Evolutionary conservation across 208 protist genomes (phyloP), one percentile per base, ranked within the genome.

Genomic region (Leishmania major): DNA sequence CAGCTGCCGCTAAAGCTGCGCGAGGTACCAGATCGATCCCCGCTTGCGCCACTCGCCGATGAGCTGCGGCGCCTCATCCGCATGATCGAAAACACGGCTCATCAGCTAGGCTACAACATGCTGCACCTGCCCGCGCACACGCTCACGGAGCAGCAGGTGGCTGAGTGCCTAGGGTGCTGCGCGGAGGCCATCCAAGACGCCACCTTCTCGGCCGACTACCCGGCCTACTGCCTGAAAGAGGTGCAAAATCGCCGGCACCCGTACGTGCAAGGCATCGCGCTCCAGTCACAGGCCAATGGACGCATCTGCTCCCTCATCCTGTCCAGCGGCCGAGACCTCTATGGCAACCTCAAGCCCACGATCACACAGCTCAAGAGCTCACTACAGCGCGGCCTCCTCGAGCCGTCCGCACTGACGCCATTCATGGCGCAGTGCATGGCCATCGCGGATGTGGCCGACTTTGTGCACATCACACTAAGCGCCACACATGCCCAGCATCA

Each of bases 391-490:
- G 90, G 91, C 22, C 64, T 90, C 78, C 83, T 94, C 70, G 75
- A 82, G 66, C 51, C 71, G 51, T 47, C 45, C 0, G 78, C 81
- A 25, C 70, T 89, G 55, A 89, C 90, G n/a, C 55, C 81, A 11
- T 89, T 87, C 83, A 93, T 93, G 91, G 79, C 55, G 31, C 70
- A 87, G 15, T 96, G 91, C 80, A 79, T 93, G 57, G 75, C 80
- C 49, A 88, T 97, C 74, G 81, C 77, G 3, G 92, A 97, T 81
- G 86, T 96, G 0, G 90, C 88, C 40, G 92, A 95, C 79, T 94
- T 97, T 82, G 92, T 97, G 13, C 94, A 97, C 87, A 89, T 97
- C 70, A 96, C 90, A 43, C 87, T 97, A 64, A 96, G 87, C 82
- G 94, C 94, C n/a, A 97, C 94, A 28, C 92, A 96, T 78, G 62